Evolutionary conservation across 2,329 filamentous ascomycete genomes (phyloP).

Genomic region (Chalara sp.): DNA sequence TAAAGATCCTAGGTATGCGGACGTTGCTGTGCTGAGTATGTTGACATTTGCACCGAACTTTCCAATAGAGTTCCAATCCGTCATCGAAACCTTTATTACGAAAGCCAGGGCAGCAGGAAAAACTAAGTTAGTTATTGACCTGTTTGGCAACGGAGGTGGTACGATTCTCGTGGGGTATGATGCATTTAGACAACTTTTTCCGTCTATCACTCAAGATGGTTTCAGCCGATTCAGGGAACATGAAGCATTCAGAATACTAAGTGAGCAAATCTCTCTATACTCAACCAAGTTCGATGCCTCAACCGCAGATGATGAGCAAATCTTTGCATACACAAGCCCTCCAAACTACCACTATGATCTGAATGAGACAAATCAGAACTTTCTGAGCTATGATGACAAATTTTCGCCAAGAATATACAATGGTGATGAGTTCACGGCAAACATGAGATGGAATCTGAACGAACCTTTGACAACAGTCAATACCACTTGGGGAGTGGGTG

Average conservation of each 20-base stretch:
- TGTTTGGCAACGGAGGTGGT: constrained; percentile 54
- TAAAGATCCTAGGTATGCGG: neutral
- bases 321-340: neutral
- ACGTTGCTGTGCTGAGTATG: constrained; percentile 14
- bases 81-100: constrained; percentile 12
- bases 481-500: constrained; percentile 10
- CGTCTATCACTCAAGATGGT: constrained; percentile 12
- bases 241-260: too few relatives aligned
- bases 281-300: neutral
- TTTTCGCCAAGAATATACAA: neutral
- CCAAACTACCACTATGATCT: neutral
- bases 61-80: constrained; percentile 6
- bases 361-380: constrained; percentile 10
- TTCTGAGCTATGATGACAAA: constrained; percentile 11
- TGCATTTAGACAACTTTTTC: constrained; percentile 35
- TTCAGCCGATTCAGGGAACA: constrained; percentile 32
- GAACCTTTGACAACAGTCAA: constrained; percentile 13
- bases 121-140: constrained; percentile 55
- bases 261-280: too few relatives aligned
- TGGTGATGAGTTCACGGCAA: constrained; percentile 5
- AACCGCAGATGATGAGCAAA: constrained; percentile 1
- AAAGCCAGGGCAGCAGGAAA: constrained; percentile 39
- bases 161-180: constrained; percentile 38
- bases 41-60: constrained; percentile 14
- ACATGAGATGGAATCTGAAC: constrained; percentile 18